Conservation (phyloP, 169 alveolate genomes). For the Toxoplasma gondii region DNA sequence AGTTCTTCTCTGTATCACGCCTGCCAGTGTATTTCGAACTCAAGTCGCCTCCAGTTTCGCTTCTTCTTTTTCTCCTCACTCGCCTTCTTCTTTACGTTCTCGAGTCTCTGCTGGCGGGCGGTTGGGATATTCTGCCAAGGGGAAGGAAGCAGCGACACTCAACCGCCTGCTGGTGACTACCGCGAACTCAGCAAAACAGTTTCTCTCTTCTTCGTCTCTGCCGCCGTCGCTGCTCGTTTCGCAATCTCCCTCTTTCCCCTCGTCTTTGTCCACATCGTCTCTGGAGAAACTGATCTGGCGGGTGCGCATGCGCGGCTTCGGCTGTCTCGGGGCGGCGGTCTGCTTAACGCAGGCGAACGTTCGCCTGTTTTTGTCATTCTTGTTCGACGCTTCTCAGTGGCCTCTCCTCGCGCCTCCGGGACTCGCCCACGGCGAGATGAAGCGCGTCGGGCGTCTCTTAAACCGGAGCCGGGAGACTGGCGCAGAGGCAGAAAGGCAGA, state of each 20-base stretch:
- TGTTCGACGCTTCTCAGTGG: constrained; percentile 3
- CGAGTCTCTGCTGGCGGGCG: too few species aligned
- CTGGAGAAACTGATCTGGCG: background rate
- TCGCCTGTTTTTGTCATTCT: background rate
- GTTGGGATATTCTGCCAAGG: too few species aligned
- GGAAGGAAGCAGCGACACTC: background rate
- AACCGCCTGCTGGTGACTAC: background rate
- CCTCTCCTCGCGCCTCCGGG: background rate
- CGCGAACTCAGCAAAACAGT: background rate
- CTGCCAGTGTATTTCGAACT: background rate
- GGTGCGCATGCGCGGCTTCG: constrained; percentile 25
- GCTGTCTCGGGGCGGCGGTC: background rate
- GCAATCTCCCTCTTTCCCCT: too few species aligned
- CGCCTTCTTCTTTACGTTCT: too few species aligned
- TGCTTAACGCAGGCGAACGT: background rate
- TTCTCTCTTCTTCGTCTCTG: background rate
- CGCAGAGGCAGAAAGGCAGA: background rate
- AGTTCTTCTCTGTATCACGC: constrained; percentile 37
- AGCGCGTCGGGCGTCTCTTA: background rate
- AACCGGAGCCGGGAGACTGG: background rate
- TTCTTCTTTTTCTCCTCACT: background rate
- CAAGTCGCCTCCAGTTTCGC: background rate
- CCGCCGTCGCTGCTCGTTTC: background rate
- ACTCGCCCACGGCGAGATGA: background rate
- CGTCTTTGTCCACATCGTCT: background rate